phyloP scores from a whole-genome alignment of 1,284 basidiomycete species.

The Entoloma clypeatum region DNA sequence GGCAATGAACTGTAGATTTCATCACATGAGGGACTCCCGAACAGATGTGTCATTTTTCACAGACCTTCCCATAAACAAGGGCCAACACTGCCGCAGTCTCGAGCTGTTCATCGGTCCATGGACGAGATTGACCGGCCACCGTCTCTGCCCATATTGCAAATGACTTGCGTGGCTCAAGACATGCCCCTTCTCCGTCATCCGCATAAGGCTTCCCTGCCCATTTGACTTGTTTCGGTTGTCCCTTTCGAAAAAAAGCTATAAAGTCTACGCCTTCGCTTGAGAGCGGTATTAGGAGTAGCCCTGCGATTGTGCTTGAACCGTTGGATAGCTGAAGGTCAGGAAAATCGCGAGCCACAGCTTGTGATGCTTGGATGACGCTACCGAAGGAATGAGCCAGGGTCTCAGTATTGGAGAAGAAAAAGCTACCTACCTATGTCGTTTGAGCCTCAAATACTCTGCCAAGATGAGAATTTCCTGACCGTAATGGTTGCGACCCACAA shows the following conservation, averaged over 20 bases:
- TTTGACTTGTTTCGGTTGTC: constrained; percentile 67
- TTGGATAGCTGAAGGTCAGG: constrained; percentile 57
- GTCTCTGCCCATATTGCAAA: constrained; percentile 85
- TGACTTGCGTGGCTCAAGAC: constrained; percentile 72
- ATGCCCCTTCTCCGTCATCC: constrained; percentile 31
- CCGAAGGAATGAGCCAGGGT: constrained; percentile 6
- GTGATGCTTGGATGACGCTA: constrained; percentile 63
- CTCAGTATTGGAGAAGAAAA: not conserved
- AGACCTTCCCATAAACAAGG: constrained; percentile 75
- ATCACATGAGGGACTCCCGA: constrained; percentile 1
- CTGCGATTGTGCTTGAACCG: constrained; percentile 74
- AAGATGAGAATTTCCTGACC: constrained; percentile 86
- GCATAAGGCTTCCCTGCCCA: constrained; percentile 82
- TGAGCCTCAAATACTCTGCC: constrained; percentile 80
- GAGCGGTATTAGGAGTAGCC: constrained; percentile 76
- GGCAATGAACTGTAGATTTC: constrained; percentile 63
- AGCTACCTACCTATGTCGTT: constrained; percentile 62
- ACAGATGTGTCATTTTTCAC: not conserved
- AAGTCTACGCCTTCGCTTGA: constrained; percentile 73
- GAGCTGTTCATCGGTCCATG: constrained; percentile 86
- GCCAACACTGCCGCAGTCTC: constrained; percentile 87
- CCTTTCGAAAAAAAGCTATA: constrained; percentile 79
- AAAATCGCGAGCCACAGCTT: constrained; percentile 69
- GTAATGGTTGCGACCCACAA: constrained; percentile 75
- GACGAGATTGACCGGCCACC: constrained; percentile 67